Base-by-base conservation (phyloP, 768 basidiomycete genomes). In the Hypsizygus marmoreus region DNA sequence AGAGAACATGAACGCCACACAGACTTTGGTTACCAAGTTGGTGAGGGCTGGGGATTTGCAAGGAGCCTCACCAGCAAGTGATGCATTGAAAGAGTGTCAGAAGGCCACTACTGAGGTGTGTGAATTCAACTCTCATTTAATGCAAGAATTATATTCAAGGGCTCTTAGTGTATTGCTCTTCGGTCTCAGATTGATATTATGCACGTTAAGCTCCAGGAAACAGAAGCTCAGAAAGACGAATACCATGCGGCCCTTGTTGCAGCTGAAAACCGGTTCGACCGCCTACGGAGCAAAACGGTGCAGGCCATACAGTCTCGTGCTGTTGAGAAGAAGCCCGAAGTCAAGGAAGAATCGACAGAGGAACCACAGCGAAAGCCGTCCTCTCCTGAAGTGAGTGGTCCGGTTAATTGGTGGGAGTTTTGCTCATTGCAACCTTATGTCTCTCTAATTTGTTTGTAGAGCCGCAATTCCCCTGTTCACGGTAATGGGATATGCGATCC, bases 321-420 rank as follows among this genome's bases (percentile, higher is more conserved):
- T 38, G 57, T 56, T 19, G 53, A 57, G 31, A 51, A 47, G 14
- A 60, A 61, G 51, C 49, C 54, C 31, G 58, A 68, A 13, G 59
- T 58, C 16, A 65, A 60, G 41, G 62, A 61, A 28, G 73, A 68
- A 40, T 58, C 53, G 61, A 67, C 67, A 63, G 77, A 77, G 73
- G 76, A 73, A 67, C 65, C 72, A 53, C 70, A 67, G 62, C 63
- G 62, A 56, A 72, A 71, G 67, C 74, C 77, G 67, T 80, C 76
- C 70, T 77, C 83, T 74, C 81, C 84, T 66, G 76, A 71, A 73
- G 87, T 88, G 78, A 81, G 87, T 86, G 75, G 74, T 71, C 74
- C 70, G 73, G 69, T 76, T 72, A 71, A 76, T 73, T 78, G 79
- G 82, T 83, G 81, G 80, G 81, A 79, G 73, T 72, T 68, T 69